Base-by-base conservation (phyloP, 2,329 filamentous ascomycete genomes). In the Talaromyces sp. region DNA sequence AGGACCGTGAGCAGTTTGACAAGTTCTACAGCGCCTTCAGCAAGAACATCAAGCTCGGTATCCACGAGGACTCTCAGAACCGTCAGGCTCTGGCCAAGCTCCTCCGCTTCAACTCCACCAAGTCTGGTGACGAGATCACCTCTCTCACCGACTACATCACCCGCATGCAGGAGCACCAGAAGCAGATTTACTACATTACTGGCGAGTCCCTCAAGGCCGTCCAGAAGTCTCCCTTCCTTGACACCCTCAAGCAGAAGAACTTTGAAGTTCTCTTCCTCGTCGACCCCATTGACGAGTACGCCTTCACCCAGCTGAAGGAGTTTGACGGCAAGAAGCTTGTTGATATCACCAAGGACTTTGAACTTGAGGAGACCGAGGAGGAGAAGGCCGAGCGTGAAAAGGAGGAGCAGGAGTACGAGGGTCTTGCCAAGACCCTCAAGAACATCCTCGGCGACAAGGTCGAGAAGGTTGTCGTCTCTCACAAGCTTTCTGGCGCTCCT, bases 161-260 rank as follows among this genome's bases (percentile, higher is more conserved):
- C 70, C 95, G 95, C 83, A 99, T 99, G 95, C 90, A 92, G 64
- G 94, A 98, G 87, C 94, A 98, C 87, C 95, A 99, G 89, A 97
- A 98, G 89, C 93, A 99, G 84, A 92, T 99, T 83, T 99, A 99
- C 90, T 99, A 98, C 91, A 99, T 99, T 87, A 99, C 95, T 67
- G 95, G 95, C 83, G 95, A 99, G 89, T 96, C 94, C 62, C 89
- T 96, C 84, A 97, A 97, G 88, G 95, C 95, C 70, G 95, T 99
- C 70, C 83, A 89, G 81, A 96, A 96, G 87, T 99, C 95, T 71
- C 95, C 95, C 74, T 99, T 99, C 94, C 88, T 99, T 69, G 95
- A 99, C 79, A 88, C 93, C 62, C 92, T 99, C 81, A 96, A 96
- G 88, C 90, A 92, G 79, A 99, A 99, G 92, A 89, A 90, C 84